Evolutionary conservation across 179 eudicot genomes (phyloP).

Genomic region (Beta macrorhiza): DNA sequence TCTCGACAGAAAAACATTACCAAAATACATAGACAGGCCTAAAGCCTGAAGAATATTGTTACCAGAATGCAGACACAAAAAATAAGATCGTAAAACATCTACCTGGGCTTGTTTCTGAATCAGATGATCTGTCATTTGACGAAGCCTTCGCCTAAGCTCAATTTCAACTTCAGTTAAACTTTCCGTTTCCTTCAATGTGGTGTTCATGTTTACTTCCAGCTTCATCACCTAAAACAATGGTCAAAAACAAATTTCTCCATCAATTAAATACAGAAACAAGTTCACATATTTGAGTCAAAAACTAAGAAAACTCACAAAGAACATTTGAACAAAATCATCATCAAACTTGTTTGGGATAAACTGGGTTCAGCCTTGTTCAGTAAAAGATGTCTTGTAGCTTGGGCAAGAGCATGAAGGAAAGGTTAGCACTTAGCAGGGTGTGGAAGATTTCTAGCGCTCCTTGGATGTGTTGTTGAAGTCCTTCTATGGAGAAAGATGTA

Average conservation of each 20-base stretch:
- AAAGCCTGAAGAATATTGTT: neutral
- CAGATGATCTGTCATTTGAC: constrained; percentile 88
- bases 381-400: too few species aligned
- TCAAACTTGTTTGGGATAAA: neutral
- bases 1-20: neutral
- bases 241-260: neutral
- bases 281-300: neutral
- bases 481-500: too few species aligned
- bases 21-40: neutral
- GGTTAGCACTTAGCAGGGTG: too few species aligned
- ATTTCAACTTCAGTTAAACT: constrained; percentile 82
- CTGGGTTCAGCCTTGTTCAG: neutral
- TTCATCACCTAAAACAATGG: constrained; percentile 47
- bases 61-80: neutral
- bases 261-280: neutral
- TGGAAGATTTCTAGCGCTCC: too few species aligned
- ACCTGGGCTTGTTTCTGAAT: constrained; percentile 98
- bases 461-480: too few species aligned
- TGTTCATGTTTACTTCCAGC: constrained; percentile 54
- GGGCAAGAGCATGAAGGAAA: too few species aligned
- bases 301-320: constrained; percentile 1
- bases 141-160: constrained; percentile 81
- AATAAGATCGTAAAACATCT: constrained; percentile 6
- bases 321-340: neutral
- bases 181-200: constrained; percentile 58